These are phyloP conservation scores for Suhomyces guaymorum DNA, from an alignment of 1,139 yeast species.

Conservation along the genomic window DNA sequence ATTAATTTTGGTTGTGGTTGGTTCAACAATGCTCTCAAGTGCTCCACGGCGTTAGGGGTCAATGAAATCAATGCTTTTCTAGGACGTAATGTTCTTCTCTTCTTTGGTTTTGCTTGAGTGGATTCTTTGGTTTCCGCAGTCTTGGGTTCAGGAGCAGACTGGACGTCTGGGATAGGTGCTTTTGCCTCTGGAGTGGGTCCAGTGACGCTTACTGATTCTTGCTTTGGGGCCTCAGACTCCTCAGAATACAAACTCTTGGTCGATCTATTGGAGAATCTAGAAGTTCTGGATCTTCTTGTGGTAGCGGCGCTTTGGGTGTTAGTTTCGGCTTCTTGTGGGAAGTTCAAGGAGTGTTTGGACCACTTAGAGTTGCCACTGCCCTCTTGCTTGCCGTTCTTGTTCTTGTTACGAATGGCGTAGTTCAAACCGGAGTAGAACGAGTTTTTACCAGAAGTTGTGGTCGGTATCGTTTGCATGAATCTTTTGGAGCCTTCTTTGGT, in stretches of 20 bases:
- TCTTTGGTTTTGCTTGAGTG: slow-evolving; percentile 30
- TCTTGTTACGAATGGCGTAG: slow-evolving; percentile 15
- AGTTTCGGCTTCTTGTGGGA: slow-evolving; percentile 16
- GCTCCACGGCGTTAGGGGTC: slow-evolving; percentile 70
- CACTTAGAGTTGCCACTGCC: slow-evolving; percentile 21
- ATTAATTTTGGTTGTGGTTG: slow-evolving; percentile 88
- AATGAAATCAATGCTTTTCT: slow-evolving; percentile 86
- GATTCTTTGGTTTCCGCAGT: slow-evolving; percentile 6
- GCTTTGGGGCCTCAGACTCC: background rate
- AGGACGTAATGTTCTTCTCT: slow-evolving; percentile 72
- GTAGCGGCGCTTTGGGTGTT: slow-evolving; percentile 17
- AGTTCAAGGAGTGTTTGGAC: slow-evolving; percentile 27
- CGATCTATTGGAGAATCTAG: slow-evolving; percentile 31
- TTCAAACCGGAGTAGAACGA: slow-evolving; percentile 35
- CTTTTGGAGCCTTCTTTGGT: slow-evolving; percentile 34
- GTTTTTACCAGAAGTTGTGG: slow-evolving; percentile 20
- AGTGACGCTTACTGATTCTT: slow-evolving; percentile 1
- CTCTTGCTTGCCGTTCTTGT: background rate
- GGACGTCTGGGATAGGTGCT: slow-evolving; percentile 5
- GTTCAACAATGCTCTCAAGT: slow-evolving; percentile 63
- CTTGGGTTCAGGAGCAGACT: slow-evolving; percentile 6
- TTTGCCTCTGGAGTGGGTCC: slow-evolving; percentile 2
- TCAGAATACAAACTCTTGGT: slow-evolving; percentile 5
- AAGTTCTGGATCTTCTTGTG: slow-evolving; percentile 39
- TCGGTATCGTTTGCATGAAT: slow-evolving; percentile 46